Evolutionary conservation across 495 filamentous ascomycete genomes (phyloP).

Genomic region (Aspergillus homomorphus): DNA sequence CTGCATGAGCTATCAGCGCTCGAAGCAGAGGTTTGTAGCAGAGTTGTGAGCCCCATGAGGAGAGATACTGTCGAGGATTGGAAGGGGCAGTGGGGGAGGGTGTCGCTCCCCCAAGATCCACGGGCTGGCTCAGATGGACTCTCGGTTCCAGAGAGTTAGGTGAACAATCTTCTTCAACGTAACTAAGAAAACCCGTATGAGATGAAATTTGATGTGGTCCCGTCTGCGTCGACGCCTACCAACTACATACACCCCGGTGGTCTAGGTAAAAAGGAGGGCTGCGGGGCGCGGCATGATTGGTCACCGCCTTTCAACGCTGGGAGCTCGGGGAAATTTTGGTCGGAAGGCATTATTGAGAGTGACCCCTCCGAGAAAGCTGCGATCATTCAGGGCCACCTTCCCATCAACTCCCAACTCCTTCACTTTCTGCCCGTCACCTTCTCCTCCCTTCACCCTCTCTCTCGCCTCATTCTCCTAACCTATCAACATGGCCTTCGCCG

Average conservation of each 20-base stretch:
- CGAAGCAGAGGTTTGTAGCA: too few relatives aligned
- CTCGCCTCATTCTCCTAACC: slow-evolving; percentile 7
- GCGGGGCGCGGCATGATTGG: slow-evolving; percentile 30
- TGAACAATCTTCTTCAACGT: too few relatives aligned
- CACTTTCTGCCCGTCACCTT: slow-evolving; percentile 13
- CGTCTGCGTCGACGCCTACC: too few relatives aligned
- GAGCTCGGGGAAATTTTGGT: slow-evolving; percentile 51
- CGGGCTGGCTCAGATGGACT: too few relatives aligned
- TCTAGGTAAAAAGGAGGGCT: slow-evolving; percentile 24
- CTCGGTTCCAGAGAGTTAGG: too few relatives aligned
- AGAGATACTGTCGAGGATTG: too few relatives aligned
- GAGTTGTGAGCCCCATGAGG: too few relatives aligned
- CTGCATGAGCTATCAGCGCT: too few relatives aligned
- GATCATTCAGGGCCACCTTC: slow-evolving; percentile 21
- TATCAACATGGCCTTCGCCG: slow-evolving; percentile 84
- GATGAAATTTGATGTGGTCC: too few relatives aligned
- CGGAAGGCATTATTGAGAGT: slow-evolving; percentile 21
- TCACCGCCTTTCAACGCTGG: slow-evolving; percentile 38
- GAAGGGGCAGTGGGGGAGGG: too few relatives aligned
- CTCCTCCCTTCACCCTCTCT: slow-evolving; percentile 12
- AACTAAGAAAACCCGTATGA: too few relatives aligned
- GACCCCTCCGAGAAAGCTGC: slow-evolving; percentile 10
- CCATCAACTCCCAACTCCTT: slow-evolving; percentile 21
- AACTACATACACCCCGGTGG: not conserved
- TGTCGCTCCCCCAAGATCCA: too few relatives aligned